These are phyloP conservation scores for Aspergillus kassunensis DNA, from an alignment of 495 filamentous ascomycete species.

Conservation along the genomic window DNA sequence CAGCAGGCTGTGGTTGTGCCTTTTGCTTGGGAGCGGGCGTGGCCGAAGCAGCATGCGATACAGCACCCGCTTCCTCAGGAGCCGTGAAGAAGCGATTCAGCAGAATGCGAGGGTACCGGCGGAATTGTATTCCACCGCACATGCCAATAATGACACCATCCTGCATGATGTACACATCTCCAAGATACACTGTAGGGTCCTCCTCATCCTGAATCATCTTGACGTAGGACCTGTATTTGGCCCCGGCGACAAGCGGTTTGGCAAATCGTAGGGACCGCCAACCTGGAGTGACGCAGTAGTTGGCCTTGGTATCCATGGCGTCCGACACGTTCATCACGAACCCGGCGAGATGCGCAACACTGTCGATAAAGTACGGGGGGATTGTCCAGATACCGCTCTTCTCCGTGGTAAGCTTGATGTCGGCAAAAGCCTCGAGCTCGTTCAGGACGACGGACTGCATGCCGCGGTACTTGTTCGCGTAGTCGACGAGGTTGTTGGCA, in stretches of 20 bases:
- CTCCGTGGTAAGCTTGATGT: constrained; percentile 27
- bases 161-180: constrained; percentile 43
- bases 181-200: constrained; percentile 24
- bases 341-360: constrained; percentile 47
- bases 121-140: constrained; percentile 31
- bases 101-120: constrained; percentile 20
- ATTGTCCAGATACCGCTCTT: constrained; percentile 5
- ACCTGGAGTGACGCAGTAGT: constrained; percentile 44
- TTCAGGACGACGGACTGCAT: constrained; percentile 37
- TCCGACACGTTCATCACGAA: constrained; percentile 54
- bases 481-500: constrained; percentile 30
- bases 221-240: constrained; percentile 40
- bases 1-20: neutral
- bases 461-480: constrained; percentile 31
- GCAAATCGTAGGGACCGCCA: constrained; percentile 36
- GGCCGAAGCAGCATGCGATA: neutral
- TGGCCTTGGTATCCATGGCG: constrained; percentile 40
- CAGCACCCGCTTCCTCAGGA: neutral
- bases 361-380: constrained; percentile 46
- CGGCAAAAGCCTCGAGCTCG: constrained; percentile 35
- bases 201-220: constrained; percentile 36
- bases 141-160: constrained; percentile 33
- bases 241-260: constrained; percentile 17
- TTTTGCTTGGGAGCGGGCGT: neutral
- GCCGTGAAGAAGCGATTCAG: constrained; percentile 26